Evolutionary conservation across 257 asterid species (phyloP).

Genomic region (Primulina tabacum): DNA sequence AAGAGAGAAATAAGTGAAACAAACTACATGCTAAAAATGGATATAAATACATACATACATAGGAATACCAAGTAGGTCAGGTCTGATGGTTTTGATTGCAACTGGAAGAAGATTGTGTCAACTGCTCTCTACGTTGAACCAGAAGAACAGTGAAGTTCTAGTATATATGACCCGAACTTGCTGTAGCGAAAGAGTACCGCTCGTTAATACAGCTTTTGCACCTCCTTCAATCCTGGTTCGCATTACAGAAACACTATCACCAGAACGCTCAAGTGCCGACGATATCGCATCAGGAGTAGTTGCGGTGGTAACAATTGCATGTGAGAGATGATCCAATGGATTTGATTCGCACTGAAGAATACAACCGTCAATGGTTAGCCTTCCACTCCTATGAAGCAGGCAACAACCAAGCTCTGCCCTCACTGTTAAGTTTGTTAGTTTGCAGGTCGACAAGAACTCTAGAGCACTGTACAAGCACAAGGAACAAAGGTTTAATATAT

Average conservation of each 20-base stretch:
- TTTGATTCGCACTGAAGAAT: conserved; percentile 88
- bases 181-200: conserved; percentile 48
- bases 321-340: conserved; percentile 90
- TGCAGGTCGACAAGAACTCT: conserved; percentile 85
- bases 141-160: conserved; percentile 49
- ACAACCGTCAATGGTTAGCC: conserved; percentile 80
- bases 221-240: conserved; percentile 56
- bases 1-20: background rate
- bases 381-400: conserved; percentile 90
- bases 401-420: conserved; percentile 97
- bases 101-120: background rate
- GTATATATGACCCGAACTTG: conserved; percentile 45
- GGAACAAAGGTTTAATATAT: conserved; percentile 10
- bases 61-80: background rate
- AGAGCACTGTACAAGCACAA: conserved; percentile 62
- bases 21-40: too few relatives aligned
- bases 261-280: conserved; percentile 30
- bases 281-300: conserved; percentile 21
- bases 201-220: conserved; percentile 50
- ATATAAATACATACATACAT: background rate
- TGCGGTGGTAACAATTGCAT: conserved; percentile 93
- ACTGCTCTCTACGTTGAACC: conserved; percentile 43
- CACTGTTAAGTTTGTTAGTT: conserved; percentile 84
- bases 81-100: background rate
- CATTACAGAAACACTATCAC: conserved; percentile 38